Base-by-base conservation (phyloP, 2,329 filamentous ascomycete genomes). In the Xylaria sp. region DNA sequence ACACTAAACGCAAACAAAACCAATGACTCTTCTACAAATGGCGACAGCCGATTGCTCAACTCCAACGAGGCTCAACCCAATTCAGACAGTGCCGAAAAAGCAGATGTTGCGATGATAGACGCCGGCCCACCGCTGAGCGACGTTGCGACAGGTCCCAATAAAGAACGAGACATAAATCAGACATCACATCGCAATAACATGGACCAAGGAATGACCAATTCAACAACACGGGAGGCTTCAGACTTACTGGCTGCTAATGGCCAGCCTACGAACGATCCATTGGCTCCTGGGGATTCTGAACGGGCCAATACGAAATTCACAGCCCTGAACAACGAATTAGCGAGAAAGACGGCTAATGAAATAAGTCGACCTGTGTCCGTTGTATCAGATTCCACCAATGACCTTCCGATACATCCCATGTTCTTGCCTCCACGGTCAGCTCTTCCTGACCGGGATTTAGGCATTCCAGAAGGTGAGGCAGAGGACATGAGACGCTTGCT, bases 401-500 rank as follows among this genome's bases (percentile, higher is more conserved):
- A 86, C 4, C 82, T 84, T n/a, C 86, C 86, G 33, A 87, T 95
- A 67, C 91, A 95, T 77, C 92, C 92, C 3, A 88, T 93, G 75
- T 97, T 93, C 79, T 79, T 89, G 51, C 87, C 90, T 42, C 91
- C 93, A 0, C 77, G 81, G 31, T 82, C 87, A 38, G 87, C 88
- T 28, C 84, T 86, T 63, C 86, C 90, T 2, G 90, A 94, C 77
- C 86, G 90, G 64, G 89, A 94, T 76, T 82, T 92, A 46, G 91
- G 91, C 1, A 86, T 97, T 2, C 92, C 92, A 0, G 84, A 89
- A 20, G 81, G 84, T 31, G 93, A 96, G 80, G 93, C 93, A 1
- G 92, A 94, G 72, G 92, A 96, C 68, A 89, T 93, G 51, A 89
- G 93, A 67, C 87, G 90, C 66, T 81, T 94, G 20, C 84, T 96